Evolutionary conservation across 164 flowering plant genomes (phyloP), one percentile per base, ranked within the genome.

Genomic region (Umbellularia californica): DNA sequence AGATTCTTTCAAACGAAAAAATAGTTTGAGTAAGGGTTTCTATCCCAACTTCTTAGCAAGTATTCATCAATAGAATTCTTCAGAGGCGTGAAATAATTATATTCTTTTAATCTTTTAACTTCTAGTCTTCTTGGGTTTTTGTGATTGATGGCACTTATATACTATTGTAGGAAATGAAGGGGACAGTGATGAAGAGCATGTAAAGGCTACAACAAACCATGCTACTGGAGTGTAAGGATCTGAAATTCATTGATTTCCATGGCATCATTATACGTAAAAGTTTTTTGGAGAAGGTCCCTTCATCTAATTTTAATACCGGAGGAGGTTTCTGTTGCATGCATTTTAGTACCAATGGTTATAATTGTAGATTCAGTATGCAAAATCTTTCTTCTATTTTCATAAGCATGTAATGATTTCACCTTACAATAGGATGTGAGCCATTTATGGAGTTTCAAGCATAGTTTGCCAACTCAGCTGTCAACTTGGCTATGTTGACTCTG

Each of bases 161-260:
- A 5, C 35, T 41, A 19, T 19, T 82, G 65, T 75, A 83, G 87
- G 75, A 75, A 72, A 55, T 70, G 72, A 72, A 69, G 72, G 76
- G 65, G 77, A 74, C 73, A 78, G 22, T 62, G 69, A 62, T 67
- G 85, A 80, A 83, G 81, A 77, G 25, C 72, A 77, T 71, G 78
- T 66, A 58, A 80, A 60, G 66, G 74, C 72, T 50, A 47, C 62
- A 5, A 13, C 52, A 22, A 75, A 75, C 50, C 62, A 68, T 55
- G 66, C 81, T 23, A 79, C 62, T 76, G 77, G 75, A 81, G 86
- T 89, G 94, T 90, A 86, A 82, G 69, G 71, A 72, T 64, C 63
- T 66, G 27, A 63, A 51, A 47, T 74, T 55, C 69, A 70, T 74
- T 33, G 52, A 2, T 74, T 66, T 2, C 63, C 23, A 33, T 50